Evolutionary conservation across 176 grass and related monocot species (phyloP), one percentile per base, ranked within the genome.

Genomic region (Musa acuminata): DNA sequence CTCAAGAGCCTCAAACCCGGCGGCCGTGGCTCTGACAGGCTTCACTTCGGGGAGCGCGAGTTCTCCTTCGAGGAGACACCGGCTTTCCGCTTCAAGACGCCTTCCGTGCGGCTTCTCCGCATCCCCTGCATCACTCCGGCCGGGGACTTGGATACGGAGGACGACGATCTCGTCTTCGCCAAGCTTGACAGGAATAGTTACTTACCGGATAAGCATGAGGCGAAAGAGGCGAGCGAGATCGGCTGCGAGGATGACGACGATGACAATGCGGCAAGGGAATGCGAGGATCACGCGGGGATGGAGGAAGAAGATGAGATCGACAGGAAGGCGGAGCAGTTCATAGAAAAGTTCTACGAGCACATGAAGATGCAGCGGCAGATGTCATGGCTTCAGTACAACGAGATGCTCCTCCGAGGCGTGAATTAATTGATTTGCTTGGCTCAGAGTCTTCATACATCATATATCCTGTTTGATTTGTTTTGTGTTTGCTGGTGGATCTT

Each of bases 31-130:
- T 9, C n/a, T 25, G 70, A 83, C 62, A 67, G 78, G 8, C 85
- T 89, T 65, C 78, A 64, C 21, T 26, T 51, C 72, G 92, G 84
- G 57, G 85, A 94, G 71, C 82, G 87, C 24, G 85, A 96, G 80
- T 92, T 79, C 82, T 96, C 92, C 64, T 92, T 96, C 75, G 83
- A 96, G 12, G 92, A 96, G 67, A 96, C 89, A 10, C 92, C 89
- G 1, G 72, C 59, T 21, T 96, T 96, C 86, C 85, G 81, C 35
- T 85, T 96, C 82, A 88, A 90, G 9, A 75, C 80, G 0, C 84
- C 84, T 5, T 89, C 89, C n/a, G 27, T 76, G 64, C 85, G 82
- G 57, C 77, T 81, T 67, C 92, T 89, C 14, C 83, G 79, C 10
- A 80, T 89, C 80, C 87, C 89, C 76, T 92, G 89, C 83, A 89